Evolutionary conservation across 352 stramenopile species (phyloP).

Genomic region (Aphanomyces euteiches): DNA sequence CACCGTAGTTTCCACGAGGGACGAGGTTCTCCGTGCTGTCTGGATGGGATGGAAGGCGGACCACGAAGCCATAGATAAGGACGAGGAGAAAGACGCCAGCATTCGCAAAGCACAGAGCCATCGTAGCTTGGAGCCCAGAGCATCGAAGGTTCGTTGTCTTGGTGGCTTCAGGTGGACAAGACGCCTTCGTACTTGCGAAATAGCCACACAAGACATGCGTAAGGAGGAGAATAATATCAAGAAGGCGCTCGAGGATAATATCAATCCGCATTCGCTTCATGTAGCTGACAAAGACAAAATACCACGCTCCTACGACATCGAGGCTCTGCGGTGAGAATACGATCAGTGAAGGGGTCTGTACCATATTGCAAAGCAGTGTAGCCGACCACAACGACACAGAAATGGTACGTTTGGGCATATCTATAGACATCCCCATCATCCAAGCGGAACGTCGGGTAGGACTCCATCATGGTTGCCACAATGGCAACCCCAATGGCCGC

Average conservation of each 20-base stretch:
- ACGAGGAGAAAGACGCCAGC: slow-evolving; percentile 13
- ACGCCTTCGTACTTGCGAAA: slow-evolving; percentile 8
- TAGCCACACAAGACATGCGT: slow-evolving; percentile 8
- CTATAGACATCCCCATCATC: slow-evolving; percentile 22
- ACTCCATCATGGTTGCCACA: slow-evolving; percentile 11
- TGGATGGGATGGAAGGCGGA: not conserved
- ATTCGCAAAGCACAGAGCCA: slow-evolving; percentile 12
- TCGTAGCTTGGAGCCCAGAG: not conserved
- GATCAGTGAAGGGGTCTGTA: not conserved
- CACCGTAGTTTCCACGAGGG: slow-evolving; percentile 26
- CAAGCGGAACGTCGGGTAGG: slow-evolving; percentile 22
- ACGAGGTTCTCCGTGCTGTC: slow-evolving; percentile 23
- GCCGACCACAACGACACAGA: slow-evolving; percentile 23
- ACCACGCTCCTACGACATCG: slow-evolving; percentile 3
- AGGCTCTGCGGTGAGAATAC: not conserved
- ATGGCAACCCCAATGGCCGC: not conserved
- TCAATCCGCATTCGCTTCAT: not conserved
- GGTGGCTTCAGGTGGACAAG: not conserved
- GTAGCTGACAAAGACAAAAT: slow-evolving; percentile 20
- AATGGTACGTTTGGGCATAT: slow-evolving; percentile 30
- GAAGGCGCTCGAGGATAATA: slow-evolving; percentile 15
- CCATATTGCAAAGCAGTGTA: slow-evolving; percentile 27
- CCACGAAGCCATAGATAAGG: slow-evolving; percentile 10
- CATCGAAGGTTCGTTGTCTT: slow-evolving; percentile 1
- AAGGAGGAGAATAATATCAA: slow-evolving; percentile 18